Evolutionary conservation across 192 early-diverging fungal species (phyloP), one percentile per base, ranked within the genome.

Genomic region (Coemansia sp.): DNA sequence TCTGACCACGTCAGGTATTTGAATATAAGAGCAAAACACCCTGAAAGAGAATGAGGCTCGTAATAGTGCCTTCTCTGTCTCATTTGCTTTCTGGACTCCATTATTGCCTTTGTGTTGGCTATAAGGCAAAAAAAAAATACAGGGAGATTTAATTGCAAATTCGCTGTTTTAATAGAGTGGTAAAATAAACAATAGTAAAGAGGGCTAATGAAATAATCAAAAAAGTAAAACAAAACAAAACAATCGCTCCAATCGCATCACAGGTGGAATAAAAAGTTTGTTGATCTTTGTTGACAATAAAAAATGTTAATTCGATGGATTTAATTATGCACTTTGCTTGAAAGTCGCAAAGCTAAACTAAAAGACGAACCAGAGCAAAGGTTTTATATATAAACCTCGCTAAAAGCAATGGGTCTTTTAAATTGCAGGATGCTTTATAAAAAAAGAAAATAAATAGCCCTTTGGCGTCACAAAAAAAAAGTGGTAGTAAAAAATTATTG

Each of bases 1-100:
- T 63, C 61, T 7, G 50, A 33, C 12, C 61, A 11, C 6, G 67
- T 30, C 3, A 73, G 31, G 29, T 78, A 57, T 38, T 59, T 34
- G 36, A 72, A 72, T 32, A 78, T 55, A 7, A 73, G 20, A 5
- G 25, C 28, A 33, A 78, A 73, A 8, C 57, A 54, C n/a, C 52
- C 17, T 16, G 56, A 7, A 20, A 30, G 51, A 54, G 51, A 12
- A 7, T 54, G 0, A 5, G 20, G 20, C 12, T 54, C 28, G 22
- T 29, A 54, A 7, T 54, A 30, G n/a, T 5, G 28, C 51, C 25
- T 54, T 5, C 51, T n/a, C 18, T 64, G 50, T 8, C 67, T 52
- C 33, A 12, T 18, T 30, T 49, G 33, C 48, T 63, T 31, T 50
- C 22, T 31, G n/a, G 1, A 17, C 14, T 42, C 60, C 50, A 61